Base-by-base conservation (phyloP, 2,329 filamentous ascomycete species). In the Botryotinia convoluta region DNA sequence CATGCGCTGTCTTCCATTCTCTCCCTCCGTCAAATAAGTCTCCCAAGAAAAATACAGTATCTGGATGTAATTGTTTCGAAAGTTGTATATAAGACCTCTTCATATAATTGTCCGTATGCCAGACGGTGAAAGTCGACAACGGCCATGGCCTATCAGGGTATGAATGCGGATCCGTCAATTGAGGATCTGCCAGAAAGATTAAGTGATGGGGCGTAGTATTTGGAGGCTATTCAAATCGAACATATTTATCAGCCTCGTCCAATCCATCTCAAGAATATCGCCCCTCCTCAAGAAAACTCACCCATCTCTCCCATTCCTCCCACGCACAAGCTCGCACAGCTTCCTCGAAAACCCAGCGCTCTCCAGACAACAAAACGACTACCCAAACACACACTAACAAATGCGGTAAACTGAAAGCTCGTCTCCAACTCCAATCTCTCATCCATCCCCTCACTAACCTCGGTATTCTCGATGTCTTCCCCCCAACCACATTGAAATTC, bases 21-120 rank as follows among this genome's bases (percentile, higher is more conserved):
- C 96, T 89, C 14, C 96, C 96, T 6, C 96, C 96, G 80, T 99
- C 96, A 79, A 99, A 98, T 0, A 99, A 85, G 80, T 99, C 96
- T 12, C 96, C 96, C 0, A 99, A 85, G 80, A 99, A 98, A 80
- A 98, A 89, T 1, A 97, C 86, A 26, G 93, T 95, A 80, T 98
- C 94, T 0, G 96, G 96, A n/a, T 89, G 88, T 22, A 98, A 85
- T 29, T 89, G 84, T 29, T 87, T 84, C 79, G 97, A 94, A 73
- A 98, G 87, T 71, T 91, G 87, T n/a, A 86, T 88, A 81, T 97
- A 98, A 14, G 92, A 91, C 60, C 95, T 90, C 59, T 91, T 90
- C 76, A 99, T 88, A 83, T 98, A 99, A 80, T 94, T 92, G 82
- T 99, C 96, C 72, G 95, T 97, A 78, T 97, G 91, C 73, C 85